Base-by-base conservation (phyloP, 2,329 filamentous ascomycete genomes). In the Cordyceps pruinosa region DNA sequence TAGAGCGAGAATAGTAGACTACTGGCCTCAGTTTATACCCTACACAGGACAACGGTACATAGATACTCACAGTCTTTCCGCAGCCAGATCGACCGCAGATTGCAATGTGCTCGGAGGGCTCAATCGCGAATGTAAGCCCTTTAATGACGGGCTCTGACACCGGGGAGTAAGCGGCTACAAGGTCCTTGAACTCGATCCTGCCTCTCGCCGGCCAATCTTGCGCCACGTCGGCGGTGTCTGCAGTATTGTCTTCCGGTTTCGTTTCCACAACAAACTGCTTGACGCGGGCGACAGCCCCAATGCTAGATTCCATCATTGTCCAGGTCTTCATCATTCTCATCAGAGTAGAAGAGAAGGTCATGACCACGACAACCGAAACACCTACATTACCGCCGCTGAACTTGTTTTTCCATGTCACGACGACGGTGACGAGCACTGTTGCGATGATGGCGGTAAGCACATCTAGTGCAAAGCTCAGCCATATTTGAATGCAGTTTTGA, bases 381-480 rank as follows among this genome's bases (percentile, higher is more conserved):
- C 68, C 62, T 41, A 68, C 59, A 17, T 57, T 69, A 61, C 21
- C 65, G 47, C 64, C 69, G 67, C 44, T 70, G 42, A 34, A 65
- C 34, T 52, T 45, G 5, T 37, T 26, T 37, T 59, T 57, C 8
- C 79, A 63, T 34, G 58, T 47, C 2, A 78, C 73, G 1, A 76
- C 73, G 1, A 80, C 63, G 1, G 58, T 66, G 5, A 81, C 73
- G 3, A 81, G 61, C 2, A 78, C 61, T 0, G 75, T 69, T 1
- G 77, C 77, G 28, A 81, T 68, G 5, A 26, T 17, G 12, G 41
- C 4, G 13, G 13, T 44, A 5, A 44, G 41, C 21, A 44, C 13
- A 44, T 44, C 12, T 44, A 44, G 15, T 23, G 41, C 41, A 26
- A 44, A 17, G 12, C 41, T 15, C 15, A 44, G 12, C 23, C 41